phyloP scores from a whole-genome alignment of 2,329 filamentous ascomycete species.

The Trichoderma sp. region DNA sequence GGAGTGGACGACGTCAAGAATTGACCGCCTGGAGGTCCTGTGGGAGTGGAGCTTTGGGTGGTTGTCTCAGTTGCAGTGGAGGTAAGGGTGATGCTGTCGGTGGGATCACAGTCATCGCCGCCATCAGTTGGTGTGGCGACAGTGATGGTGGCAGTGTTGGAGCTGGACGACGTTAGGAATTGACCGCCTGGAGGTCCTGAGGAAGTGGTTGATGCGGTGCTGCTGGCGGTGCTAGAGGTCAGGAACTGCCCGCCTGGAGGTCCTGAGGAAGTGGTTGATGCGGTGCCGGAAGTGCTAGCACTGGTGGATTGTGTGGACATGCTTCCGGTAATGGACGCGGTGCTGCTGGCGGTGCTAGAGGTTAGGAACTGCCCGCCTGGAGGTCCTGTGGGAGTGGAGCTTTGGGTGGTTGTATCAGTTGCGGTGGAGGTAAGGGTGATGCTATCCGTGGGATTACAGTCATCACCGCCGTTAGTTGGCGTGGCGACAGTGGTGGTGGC shows the following conservation, averaged over 20 bases:
- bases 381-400: too few relatives aligned
- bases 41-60: not conserved
- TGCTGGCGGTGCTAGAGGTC: not conserved
- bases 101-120: not conserved
- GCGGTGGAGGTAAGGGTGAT: not conserved
- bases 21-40: too few relatives aligned
- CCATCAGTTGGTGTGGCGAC: constrained; percentile 2
- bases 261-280: not conserved
- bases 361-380: too few relatives aligned
- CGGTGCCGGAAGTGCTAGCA: not conserved
- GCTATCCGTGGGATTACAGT: constrained; percentile 7
- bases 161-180: not conserved
- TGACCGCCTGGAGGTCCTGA: not conserved
- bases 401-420: not conserved
- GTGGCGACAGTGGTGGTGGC: not conserved
- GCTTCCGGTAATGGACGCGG: not conserved
- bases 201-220: not conserved
- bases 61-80: not conserved
- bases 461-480: not conserved
- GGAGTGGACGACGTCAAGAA: too few relatives aligned
- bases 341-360: too few relatives aligned
- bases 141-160: not conserved
- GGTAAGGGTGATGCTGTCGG: not conserved
- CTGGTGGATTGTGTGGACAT: too few relatives aligned
- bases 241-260: not conserved